Conservation (phyloP, 441 rosid species). For the Adansonia madagascariensis region DNA sequence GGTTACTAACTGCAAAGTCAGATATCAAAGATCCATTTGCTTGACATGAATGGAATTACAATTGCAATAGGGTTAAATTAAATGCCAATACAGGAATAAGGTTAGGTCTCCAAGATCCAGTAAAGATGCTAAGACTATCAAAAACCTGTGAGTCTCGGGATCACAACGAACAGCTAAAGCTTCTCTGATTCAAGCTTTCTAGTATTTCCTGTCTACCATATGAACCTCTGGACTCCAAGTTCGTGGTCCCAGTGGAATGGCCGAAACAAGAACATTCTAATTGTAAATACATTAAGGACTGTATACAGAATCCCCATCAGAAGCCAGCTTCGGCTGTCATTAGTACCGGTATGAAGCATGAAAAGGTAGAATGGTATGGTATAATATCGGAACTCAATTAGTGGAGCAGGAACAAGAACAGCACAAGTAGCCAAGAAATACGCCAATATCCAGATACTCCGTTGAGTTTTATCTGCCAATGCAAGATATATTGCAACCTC, state of each 20-base stretch:
- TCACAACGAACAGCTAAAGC: neutral
- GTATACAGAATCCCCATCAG: constrained; percentile 51
- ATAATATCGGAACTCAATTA: constrained; percentile 90
- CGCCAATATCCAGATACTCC: constrained; percentile 65
- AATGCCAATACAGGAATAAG: neutral
- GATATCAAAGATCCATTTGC: neutral
- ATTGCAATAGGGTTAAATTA: neutral
- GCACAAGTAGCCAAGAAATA: constrained; percentile 75
- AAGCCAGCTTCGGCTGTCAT: constrained; percentile 44
- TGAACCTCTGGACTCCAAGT: constrained; percentile 82
- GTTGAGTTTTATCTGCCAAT: constrained; percentile 56
- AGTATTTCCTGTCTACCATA: constrained; percentile 59
- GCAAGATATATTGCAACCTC: constrained; percentile 17
- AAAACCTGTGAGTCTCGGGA: neutral
- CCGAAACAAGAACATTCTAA: constrained; percentile 72
- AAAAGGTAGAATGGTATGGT: constrained; percentile 74
- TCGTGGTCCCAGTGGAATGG: constrained; percentile 86
- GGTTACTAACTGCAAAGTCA: neutral
- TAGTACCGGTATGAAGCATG: constrained; percentile 56
- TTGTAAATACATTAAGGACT: constrained; percentile 57
- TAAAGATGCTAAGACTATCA: neutral
- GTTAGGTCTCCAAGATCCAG: constrained; percentile 13
- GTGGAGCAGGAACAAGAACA: constrained; percentile 82
- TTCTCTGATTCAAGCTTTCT: neutral
- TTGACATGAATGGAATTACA: constrained; percentile 14